Evolutionary conservation across 2,329 filamentous ascomycete genomes (phyloP), one percentile per base, ranked within the genome.

Genomic region (Fusarium pseudograminearum): DNA sequence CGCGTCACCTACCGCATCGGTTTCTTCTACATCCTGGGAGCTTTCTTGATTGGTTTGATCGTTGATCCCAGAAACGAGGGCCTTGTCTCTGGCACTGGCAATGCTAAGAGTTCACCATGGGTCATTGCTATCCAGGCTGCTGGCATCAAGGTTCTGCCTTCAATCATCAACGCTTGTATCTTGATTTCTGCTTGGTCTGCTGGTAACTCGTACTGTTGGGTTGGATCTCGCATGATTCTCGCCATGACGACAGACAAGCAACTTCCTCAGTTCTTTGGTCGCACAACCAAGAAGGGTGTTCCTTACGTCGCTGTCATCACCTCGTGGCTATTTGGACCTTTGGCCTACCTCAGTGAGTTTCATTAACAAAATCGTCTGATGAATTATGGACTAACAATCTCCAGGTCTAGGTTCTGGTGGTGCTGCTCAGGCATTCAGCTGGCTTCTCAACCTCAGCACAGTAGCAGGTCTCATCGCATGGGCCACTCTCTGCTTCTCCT

Each of bases 371-470:
- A 5, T 2, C 5, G 4, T 15, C 3, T 8, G 2, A 5, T 10
- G 3, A 7, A 20, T 7, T 0, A 0, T 41, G 7, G 9, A 47
- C 54, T 53, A 30, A 55, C 4, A 6, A 26, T 10, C 6, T 12
- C 0, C 3, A 73, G 71, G 71, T 57, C 72, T 74, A 15, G 72
- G 72, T 33, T 56, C 30, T 4, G 72, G 84, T 69, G 86, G 84
- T 31, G 89, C 89, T 24, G 84, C 87, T 34, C 82, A 83, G 4
- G 91, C 91, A 9, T 93, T 93, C 77, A 84, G 83, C 54, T 93
- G 90, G 89, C 91, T 93, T 76, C 85, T 89, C 72, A 91, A 91
- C 76, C 85, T 93, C 57, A 90, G 88, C 31, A 92, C 87, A 57
- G 86, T 89, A 55, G 85, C 85, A 0, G 87, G 86, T 8, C 85